These are phyloP conservation scores for Tetrahymena thermophila DNA, from an alignment of 73 alveolate species.

Conservation along the genomic window DNA sequence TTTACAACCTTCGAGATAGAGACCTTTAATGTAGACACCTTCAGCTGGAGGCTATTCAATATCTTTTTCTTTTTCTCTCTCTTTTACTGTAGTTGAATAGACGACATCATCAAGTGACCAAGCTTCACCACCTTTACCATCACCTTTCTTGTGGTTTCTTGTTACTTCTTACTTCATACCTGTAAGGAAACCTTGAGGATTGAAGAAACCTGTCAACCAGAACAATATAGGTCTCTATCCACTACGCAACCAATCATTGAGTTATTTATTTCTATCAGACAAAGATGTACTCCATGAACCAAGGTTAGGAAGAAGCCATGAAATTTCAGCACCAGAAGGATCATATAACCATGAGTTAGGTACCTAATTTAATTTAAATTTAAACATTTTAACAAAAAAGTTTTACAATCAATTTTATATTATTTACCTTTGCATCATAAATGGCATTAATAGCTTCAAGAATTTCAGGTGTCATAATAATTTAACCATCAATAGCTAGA, in stretches of 20 bases:
- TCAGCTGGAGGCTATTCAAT: conserved; percentile 65
- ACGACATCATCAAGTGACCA: conserved; percentile 94
- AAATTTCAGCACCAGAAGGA: conserved; percentile 99
- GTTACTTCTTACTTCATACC: conserved; percentile 97
- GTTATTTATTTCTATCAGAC: conserved; percentile 89
- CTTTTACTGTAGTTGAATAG: conserved; percentile 71
- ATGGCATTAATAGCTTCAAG: conserved; percentile 85
- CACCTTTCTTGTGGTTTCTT: conserved; percentile 75
- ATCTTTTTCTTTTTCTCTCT: conserved; percentile 65
- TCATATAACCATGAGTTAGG: conserved; percentile 98
- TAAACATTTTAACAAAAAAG: not conserved
- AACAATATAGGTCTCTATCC: conserved; percentile 81
- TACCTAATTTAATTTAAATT: not conserved
- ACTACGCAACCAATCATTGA: conserved; percentile 93
- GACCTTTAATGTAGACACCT: conserved; percentile 94
- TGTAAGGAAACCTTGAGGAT: conserved; percentile 99
- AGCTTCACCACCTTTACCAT: conserved; percentile 58
- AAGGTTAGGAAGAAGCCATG: conserved; percentile 97
- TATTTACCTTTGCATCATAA: conserved; percentile 75
- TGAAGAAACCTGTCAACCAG: conserved; percentile 97
- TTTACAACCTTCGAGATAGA: conserved; percentile 96
- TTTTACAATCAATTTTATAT: not conserved
- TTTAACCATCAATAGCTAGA: conserved; percentile 98
- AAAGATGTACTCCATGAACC: conserved; percentile 98
- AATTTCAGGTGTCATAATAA: conserved; percentile 99